These are phyloP conservation scores for Viola pubescens DNA, from an alignment of 441 rosid genomes.

Conservation along the genomic window DNA sequence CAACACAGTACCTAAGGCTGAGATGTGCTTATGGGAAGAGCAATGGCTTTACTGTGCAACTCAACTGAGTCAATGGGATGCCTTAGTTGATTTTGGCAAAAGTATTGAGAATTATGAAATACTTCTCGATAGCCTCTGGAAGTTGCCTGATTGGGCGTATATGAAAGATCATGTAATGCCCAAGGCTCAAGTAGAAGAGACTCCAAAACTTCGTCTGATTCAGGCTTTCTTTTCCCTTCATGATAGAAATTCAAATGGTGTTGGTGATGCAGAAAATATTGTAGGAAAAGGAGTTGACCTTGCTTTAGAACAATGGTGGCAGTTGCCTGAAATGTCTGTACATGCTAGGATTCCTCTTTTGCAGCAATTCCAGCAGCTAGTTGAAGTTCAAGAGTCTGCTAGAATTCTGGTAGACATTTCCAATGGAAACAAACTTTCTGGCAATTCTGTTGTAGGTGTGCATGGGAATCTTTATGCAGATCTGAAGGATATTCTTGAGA, in stretches of 20 bases:
- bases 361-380: constrained; percentile 96
- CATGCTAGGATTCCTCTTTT: constrained; percentile 91
- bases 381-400: constrained; percentile 96
- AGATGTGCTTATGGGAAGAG: constrained; percentile 99
- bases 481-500: constrained; percentile 95
- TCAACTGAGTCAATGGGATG: constrained; percentile 99
- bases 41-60: constrained; percentile 92
- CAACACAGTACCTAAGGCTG: constrained; percentile 92
- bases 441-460: constrained; percentile 50
- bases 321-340: constrained; percentile 93
- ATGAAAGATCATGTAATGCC: constrained; percentile 94
- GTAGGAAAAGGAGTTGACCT: constrained; percentile 91
- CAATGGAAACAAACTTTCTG: constrained; percentile 72
- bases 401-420: constrained; percentile 78
- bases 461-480: constrained; percentile 83
- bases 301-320: constrained; percentile 98
- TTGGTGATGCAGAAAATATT: constrained; percentile 79
- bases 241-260: constrained; percentile 70
- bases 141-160: constrained; percentile 88
- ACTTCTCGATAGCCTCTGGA: constrained; percentile 94
- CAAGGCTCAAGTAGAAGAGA: constrained; percentile 97
- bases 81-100: constrained; percentile 91
- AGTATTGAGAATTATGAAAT: constrained; percentile 84
- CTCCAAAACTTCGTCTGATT: constrained; percentile 85
- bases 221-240: constrained; percentile 92